Percentiles rank a stretch among this genome's conserved stretches.
These are phyloP conservation scores for Themeda triandra DNA, from an alignment of 176 grass and related monocot genomes.

Conservation along the genomic window DNA sequence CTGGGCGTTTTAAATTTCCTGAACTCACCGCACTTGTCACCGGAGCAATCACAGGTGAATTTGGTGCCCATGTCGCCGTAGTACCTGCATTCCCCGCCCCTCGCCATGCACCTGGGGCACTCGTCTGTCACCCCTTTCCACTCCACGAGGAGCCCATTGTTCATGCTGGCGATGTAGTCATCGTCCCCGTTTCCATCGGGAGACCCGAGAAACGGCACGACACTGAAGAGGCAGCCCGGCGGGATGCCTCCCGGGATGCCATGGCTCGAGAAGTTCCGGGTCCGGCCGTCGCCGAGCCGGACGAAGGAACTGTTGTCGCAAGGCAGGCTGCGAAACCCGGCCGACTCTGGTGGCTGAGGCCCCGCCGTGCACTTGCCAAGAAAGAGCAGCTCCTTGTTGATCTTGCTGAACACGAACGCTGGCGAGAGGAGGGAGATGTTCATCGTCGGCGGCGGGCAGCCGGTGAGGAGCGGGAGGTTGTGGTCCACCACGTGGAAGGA, in stretches of 20 bases:
- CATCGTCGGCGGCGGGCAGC: conserved; percentile 14
- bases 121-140: background rate
- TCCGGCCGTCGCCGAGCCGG: background rate
- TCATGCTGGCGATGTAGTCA: background rate
- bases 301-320: background rate
- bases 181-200: background rate
- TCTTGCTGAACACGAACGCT: background rate
- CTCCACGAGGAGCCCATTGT: conserved; percentile 13
- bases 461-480: conserved; percentile 8
- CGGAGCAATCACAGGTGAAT: conserved; percentile 20
- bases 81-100: conserved; percentile 28
- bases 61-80: background rate
- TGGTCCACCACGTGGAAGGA: conserved; percentile 16
- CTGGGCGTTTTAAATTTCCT: background rate
- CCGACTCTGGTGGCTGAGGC: accelerated
- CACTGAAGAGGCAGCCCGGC: background rate
- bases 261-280: background rate
- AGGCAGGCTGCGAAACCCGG: background rate
- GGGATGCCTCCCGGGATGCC: background rate
- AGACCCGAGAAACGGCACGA: background rate
- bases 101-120: conserved; percentile 25
- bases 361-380: background rate
- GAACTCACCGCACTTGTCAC: conserved; percentile 29
- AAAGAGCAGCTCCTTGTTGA: conserved; percentile 10
- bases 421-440: background rate